These are phyloP conservation scores for Lasiodiplodia gonubiensis DNA, from an alignment of 2,329 filamentous ascomycete genomes.

Conservation along the genomic window DNA sequence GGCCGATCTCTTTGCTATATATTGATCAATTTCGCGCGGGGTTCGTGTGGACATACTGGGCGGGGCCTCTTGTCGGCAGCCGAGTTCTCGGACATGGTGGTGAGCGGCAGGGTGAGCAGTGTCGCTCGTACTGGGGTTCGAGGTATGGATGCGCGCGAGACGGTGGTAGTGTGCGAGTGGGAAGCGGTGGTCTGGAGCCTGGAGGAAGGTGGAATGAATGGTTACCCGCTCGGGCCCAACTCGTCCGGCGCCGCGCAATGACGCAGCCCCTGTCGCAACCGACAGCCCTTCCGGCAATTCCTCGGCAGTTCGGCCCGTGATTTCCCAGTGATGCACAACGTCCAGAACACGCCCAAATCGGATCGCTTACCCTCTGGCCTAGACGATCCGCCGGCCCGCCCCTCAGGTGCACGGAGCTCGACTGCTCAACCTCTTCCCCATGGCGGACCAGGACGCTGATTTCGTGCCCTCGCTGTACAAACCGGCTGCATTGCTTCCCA, in stretches of 20 bases:
- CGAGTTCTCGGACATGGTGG: constrained; percentile 29
- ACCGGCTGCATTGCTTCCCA: constrained; percentile 81
- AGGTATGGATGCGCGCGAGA: neutral
- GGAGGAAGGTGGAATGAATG: constrained; percentile 13
- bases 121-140: neutral
- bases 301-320: neutral
- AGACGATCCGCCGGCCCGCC: constrained; percentile 18
- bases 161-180: neutral
- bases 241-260: constrained; percentile 15
- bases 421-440: neutral
- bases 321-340: neutral
- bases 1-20: constrained; percentile 25
- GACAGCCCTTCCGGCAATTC: neutral
- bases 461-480: constrained; percentile 86
- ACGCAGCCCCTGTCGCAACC: constrained; percentile 4
- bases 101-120: neutral
- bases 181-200: constrained; percentile 7
- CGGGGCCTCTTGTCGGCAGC: constrained; percentile 30
- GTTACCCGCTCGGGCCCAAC: constrained; percentile 1
- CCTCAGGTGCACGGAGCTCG: constrained; percentile 13
- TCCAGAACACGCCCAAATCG: neutral
- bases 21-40: constrained; percentile 34
- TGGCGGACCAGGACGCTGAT: constrained; percentile 47
- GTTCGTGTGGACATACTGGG: constrained; percentile 22
- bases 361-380: constrained; percentile 13